Evolutionary conservation across 2,329 filamentous ascomycete species (phyloP).

Genomic region (Calonectria multiphialidica): DNA sequence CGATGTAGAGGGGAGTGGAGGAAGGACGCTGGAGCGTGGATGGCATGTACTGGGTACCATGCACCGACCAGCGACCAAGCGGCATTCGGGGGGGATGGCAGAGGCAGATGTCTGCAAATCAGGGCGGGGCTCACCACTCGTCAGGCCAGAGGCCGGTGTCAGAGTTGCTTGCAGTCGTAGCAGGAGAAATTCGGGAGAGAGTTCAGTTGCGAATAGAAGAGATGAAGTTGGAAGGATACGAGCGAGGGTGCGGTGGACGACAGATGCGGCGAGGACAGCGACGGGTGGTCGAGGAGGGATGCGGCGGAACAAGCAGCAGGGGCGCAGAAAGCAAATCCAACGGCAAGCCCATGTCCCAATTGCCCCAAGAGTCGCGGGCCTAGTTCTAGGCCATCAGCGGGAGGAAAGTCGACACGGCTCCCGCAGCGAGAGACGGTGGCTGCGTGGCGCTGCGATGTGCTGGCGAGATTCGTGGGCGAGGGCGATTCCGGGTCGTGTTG

Average conservation of each 20-base stretch:
- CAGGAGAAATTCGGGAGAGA: neutral
- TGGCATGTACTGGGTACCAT: conserved; percentile 4
- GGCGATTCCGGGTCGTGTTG: neutral
- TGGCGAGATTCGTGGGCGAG: conserved; percentile 7
- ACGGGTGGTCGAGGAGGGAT: conserved; percentile 35
- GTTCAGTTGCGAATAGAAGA: neutral
- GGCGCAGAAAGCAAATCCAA: conserved; percentile 48
- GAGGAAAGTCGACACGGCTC: conserved; percentile 36
- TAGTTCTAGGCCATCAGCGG: conserved; percentile 49
- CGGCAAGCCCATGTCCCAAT: conserved; percentile 54
- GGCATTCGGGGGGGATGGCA: conserved; percentile 16
- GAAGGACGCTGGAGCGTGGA: conserved; percentile 6
- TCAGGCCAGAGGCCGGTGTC: conserved; percentile 31
- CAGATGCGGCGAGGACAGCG: neutral
- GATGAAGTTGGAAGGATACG: conserved; percentile 8
- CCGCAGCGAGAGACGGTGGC: conserved; percentile 15
- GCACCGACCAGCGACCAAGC: conserved; percentile 1
- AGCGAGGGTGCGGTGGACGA: neutral
- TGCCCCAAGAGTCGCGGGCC: conserved; percentile 49
- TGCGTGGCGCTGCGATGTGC: conserved; percentile 10
- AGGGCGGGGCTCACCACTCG: conserved; percentile 35
- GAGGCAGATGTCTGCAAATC: conserved; percentile 6
- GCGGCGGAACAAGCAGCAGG: conserved; percentile 42
- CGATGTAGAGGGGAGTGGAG: conserved; percentile 12
- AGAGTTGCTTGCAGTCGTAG: conserved; percentile 10